Conservation (phyloP, 768 basidiomycete species). For the Leccinum obscurum region DNA sequence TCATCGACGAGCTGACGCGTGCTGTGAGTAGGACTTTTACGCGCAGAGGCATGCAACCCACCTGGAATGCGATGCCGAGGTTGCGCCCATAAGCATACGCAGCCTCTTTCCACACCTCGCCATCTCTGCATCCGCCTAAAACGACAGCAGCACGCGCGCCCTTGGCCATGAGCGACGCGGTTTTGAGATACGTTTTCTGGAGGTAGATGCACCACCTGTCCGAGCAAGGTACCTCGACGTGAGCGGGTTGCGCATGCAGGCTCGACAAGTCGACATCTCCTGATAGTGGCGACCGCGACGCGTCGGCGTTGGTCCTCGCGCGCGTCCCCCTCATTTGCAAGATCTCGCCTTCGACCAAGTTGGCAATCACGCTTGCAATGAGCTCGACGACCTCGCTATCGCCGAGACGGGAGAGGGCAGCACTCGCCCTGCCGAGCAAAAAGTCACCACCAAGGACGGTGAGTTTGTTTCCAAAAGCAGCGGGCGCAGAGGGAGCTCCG, state of each 20-base stretch:
- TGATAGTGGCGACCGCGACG: neutral
- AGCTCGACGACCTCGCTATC: slow-evolving; percentile 91
- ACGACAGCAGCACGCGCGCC: slow-evolving; percentile 80
- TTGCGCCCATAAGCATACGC: slow-evolving; percentile 92
- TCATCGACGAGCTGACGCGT: slow-evolving; percentile 87
- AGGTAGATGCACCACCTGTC: slow-evolving; percentile 78
- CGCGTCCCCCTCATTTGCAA: slow-evolving; percentile 56
- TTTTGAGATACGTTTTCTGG: slow-evolving; percentile 92
- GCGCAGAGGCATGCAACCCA: slow-evolving; percentile 32
- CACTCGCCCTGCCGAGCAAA: slow-evolving; percentile 86
- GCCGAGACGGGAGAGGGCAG: slow-evolving; percentile 84
- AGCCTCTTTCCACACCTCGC: slow-evolving; percentile 83
- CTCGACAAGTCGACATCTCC: slow-evolving; percentile 34
- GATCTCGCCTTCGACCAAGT: slow-evolving; percentile 96
- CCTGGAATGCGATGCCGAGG: slow-evolving; percentile 95
- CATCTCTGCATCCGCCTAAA: slow-evolving; percentile 77
- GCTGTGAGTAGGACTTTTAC: neutral
- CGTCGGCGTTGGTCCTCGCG: neutral
- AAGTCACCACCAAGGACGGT: slow-evolving; percentile 95
- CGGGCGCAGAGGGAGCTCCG: slow-evolving; percentile 63
- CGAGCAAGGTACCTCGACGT: slow-evolving; percentile 26
- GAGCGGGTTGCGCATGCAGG: slow-evolving; percentile 42
- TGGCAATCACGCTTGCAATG: slow-evolving; percentile 87
- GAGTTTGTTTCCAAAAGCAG: slow-evolving; percentile 88
- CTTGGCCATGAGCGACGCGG: slow-evolving; percentile 90